A percentile compares a stretch with the other conserved stretches of the same genome.
These are phyloP conservation scores for Chimonanthus salicifolius DNA, from an alignment of 164 flowering plant species.

Conservation along the genomic window DNA sequence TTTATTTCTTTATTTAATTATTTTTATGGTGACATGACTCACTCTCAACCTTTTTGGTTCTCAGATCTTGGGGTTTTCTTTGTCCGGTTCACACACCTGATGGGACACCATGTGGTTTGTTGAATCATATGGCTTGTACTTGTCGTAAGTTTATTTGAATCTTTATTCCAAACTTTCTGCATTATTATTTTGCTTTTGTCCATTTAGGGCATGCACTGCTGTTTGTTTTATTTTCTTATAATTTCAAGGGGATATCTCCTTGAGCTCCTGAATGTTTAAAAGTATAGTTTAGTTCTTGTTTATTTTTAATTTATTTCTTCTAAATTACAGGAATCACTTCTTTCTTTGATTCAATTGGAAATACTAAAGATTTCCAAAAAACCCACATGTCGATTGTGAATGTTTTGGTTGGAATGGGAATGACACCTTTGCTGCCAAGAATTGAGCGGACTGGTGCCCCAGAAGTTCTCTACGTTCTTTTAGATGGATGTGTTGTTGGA, in stretches of 20 bases:
- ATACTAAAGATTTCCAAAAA: constrained; percentile 47
- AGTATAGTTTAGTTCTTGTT: background rate
- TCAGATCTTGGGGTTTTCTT: constrained; percentile 94
- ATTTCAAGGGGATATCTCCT: background rate
- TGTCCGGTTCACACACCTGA: constrained; percentile 99
- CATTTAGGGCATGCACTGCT: background rate
- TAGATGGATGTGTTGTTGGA: constrained; percentile 88
- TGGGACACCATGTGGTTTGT: constrained; percentile 93
- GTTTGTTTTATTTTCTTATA: background rate
- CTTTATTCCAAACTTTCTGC: background rate
- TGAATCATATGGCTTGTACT: constrained; percentile 73
- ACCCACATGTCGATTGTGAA: constrained; percentile 40
- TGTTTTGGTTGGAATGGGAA: constrained; percentile 58
- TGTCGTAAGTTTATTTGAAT: constrained; percentile 55
- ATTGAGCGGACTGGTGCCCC: constrained; percentile 76
- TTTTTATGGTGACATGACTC: too few relatives aligned
- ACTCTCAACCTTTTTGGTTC: background rate
- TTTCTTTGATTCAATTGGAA: constrained; percentile 61
- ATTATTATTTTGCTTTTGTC: background rate
- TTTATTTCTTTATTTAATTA: background rate
- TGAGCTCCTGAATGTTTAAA: background rate
- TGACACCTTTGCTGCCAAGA: constrained; percentile 66
- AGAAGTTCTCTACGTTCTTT: constrained; percentile 58
- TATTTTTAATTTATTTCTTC: background rate
- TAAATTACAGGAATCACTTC: constrained; percentile 69